Percentiles rank a stretch among this genome's conserved stretches.
phyloP scores from a whole-genome alignment of 1,139 yeast genomes.

The Yamadazyma jaroonii region DNA sequence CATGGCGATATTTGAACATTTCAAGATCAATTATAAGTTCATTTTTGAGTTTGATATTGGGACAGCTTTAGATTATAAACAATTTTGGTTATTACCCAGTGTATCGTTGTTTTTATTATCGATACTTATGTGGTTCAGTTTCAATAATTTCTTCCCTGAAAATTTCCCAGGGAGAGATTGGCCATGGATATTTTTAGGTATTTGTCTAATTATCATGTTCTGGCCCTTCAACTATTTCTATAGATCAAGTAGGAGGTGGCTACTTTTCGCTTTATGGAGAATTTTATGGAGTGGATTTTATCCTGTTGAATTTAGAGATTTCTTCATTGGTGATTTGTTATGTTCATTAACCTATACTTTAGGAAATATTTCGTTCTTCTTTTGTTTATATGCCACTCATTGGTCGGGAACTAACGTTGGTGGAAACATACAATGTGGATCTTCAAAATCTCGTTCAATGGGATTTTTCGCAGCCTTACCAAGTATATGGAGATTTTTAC shows the following conservation, averaged over 20 bases:
- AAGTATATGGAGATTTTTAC: slow-evolving; percentile 85
- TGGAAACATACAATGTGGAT: slow-evolving; percentile 58
- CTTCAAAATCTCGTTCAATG: slow-evolving; percentile 69
- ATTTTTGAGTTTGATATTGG: slow-evolving; percentile 85
- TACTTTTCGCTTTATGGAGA: slow-evolving; percentile 69
- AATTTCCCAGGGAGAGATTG: slow-evolving; percentile 65
- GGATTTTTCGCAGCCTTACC: slow-evolving; percentile 87
- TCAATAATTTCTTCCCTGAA: slow-evolving; percentile 64
- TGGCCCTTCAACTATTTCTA: slow-evolving; percentile 62
- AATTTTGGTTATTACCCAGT: slow-evolving; percentile 63
- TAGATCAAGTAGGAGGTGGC: slow-evolving; percentile 66
- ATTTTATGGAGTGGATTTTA: slow-evolving; percentile 77
- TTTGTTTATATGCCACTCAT: slow-evolving; percentile 72
- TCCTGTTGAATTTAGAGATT: slow-evolving; percentile 94
- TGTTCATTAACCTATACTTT: slow-evolving; percentile 86
- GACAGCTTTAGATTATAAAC: slow-evolving; percentile 64
- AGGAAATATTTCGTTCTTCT: slow-evolving; percentile 81
- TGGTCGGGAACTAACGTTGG: slow-evolving; percentile 55
- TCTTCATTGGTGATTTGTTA: slow-evolving; percentile 86
- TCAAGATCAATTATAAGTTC: slow-evolving; percentile 83
- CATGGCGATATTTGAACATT: slow-evolving; percentile 68
- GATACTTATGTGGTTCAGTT: slow-evolving; percentile 72
- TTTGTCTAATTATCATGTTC: slow-evolving; percentile 47
- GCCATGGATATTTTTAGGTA: slow-evolving; percentile 76
- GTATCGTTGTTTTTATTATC: slow-evolving; percentile 55